A percentile compares a stretch with the other conserved stretches of the same genome.
These are phyloP conservation scores for Tillandsia fasciculata DNA, from an alignment of 176 grass and related monocot species.

Conservation along the genomic window DNA sequence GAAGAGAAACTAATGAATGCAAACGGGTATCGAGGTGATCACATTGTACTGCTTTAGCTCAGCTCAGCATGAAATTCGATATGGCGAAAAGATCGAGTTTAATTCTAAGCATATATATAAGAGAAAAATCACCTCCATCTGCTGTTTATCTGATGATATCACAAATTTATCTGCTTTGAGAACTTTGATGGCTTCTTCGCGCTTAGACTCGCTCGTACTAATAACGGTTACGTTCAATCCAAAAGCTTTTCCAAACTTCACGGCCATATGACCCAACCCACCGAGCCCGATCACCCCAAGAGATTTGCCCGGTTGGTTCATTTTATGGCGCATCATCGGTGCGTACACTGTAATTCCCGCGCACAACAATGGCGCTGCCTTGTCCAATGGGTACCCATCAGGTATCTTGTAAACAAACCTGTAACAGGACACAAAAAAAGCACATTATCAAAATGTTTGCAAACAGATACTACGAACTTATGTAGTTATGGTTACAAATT, in stretches of 20 bases:
- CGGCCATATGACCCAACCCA: constrained; percentile 66
- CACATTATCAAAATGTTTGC: not conserved
- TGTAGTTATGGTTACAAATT: too few relatives aligned
- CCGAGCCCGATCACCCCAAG: constrained; percentile 68
- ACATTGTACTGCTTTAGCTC: not conserved
- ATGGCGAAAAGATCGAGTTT: too few relatives aligned
- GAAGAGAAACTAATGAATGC: not conserved
- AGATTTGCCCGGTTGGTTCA: constrained; percentile 76
- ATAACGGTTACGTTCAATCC: constrained; percentile 62
- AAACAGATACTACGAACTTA: too few relatives aligned
- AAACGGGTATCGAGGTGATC: not conserved
- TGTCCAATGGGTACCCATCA: constrained; percentile 51
- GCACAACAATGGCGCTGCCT: constrained; percentile 63
- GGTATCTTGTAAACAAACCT: constrained; percentile 79
- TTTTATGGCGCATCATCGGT: constrained; percentile 68
- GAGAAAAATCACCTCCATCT: constrained; percentile 45
- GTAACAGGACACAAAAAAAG: constrained; percentile 4
- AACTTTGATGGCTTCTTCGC: constrained; percentile 53
- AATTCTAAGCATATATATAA: not conserved
- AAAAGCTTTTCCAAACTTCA: constrained; percentile 76
- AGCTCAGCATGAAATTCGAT: not conserved
- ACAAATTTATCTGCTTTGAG: constrained; percentile 74
- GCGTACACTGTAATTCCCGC: constrained; percentile 70
- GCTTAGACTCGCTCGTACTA: constrained; percentile 70
- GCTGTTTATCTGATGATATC: constrained; percentile 49